Base-by-base conservation (phyloP, 1,284 basidiomycete genomes). In the Ceratobasidium sp. region DNA sequence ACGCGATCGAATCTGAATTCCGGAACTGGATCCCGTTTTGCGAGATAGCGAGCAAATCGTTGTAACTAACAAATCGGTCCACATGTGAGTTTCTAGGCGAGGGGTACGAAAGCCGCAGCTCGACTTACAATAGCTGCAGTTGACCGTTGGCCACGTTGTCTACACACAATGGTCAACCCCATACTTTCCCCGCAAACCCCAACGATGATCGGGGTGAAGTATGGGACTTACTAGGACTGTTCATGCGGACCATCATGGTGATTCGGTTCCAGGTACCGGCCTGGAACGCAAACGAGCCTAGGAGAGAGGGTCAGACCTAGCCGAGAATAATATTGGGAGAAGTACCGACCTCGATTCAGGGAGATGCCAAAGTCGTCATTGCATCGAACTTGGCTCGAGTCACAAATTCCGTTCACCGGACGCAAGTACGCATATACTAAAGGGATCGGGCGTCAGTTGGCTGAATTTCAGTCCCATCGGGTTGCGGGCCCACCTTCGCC, bases 391-490 rank as follows among this genome's bases (percentile, higher is more conserved):
- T 75, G 47, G 3, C 46, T 74, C 46, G 54, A 59, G 46, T 23
- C 72, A 67, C 81, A 82, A 41, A 82, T 75, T 28, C 80, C 80
- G 76, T 87, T 85, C 1, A 86, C 79, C 1, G 84, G 82, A 8
- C 86, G 86, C 59, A 89, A 86, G 76, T 90, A 90, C 8, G 87
- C 87, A 78, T 90, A 90, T 2, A 87, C 89, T 92, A 73, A 44
- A 47, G 7, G 30, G 21, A 49, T 35, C n/a, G 47, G 49, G 32
- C 16, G 23, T 54, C 9, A 69, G 72, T 44, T 28, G 13, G 35
- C 30, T 46, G 32, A 66, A 46, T 18, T 5, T n/a, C 11, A 13
- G 3, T 73, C 41, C 44, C 9, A 7, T 26, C 50, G 26, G 16
- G 21, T 63, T 41, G 41, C 38, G 41, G 38, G 47, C 75, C 49